Conservation (phyloP, 176 grass and related monocot species). For the sorghum (Sorghum bicolor) region DNA sequence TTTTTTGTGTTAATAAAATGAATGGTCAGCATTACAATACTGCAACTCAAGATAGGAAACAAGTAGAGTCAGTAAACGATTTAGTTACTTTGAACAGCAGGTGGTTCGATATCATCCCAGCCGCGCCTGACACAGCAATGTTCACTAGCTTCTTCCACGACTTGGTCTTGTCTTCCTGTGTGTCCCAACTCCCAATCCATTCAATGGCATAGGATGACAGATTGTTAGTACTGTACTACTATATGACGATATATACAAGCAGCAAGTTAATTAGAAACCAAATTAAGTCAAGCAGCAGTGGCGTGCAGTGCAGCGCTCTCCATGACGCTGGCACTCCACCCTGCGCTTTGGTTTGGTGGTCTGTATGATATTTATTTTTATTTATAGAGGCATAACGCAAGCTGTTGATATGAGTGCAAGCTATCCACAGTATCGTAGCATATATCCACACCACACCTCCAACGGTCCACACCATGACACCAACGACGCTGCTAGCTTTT, state of each 20-base stretch:
- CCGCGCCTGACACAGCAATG: constrained; percentile 81
- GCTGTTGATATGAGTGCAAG: neutral
- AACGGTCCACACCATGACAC: neutral
- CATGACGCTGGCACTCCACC: neutral
- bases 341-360: neutral
- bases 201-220: neutral
- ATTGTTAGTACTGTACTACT: neutral
- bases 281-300: neutral
- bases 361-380: neutral
- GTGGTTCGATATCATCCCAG: constrained; percentile 98
- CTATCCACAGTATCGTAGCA: neutral
- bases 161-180: constrained; percentile 71
- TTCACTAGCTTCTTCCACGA: constrained; percentile 90
- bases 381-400: too few species aligned
- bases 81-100: constrained; percentile 83
- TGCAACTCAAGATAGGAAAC: neutral
- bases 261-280: neutral
- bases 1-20: neutral
- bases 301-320: neutral
- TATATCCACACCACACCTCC: too few species aligned
- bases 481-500: neutral
- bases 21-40: neutral
- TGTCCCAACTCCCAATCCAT: neutral
- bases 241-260: neutral
- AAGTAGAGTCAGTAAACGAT: neutral